Conservation (phyloP, 2,329 filamentous ascomycete genomes). For the Chaetomium sp. region DNA sequence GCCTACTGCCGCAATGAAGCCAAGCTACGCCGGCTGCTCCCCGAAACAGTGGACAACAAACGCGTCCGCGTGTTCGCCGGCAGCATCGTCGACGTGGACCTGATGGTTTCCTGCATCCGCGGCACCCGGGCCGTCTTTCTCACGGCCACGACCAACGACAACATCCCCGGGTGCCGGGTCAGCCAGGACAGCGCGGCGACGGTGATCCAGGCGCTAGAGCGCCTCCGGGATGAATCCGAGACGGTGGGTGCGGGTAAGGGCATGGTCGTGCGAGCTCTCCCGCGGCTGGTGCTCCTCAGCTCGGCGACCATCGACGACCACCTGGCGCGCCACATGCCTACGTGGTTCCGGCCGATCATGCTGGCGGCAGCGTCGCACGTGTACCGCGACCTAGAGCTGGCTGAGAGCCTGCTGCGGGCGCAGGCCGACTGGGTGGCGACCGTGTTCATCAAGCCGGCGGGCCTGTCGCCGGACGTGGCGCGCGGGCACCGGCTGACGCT, state of each 20-base stretch:
- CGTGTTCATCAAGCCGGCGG: slow-evolving; percentile 39
- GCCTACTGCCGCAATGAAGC: not conserved
- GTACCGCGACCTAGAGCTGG: slow-evolving; percentile 32
- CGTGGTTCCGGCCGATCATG: slow-evolving; percentile 27
- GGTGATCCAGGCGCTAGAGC: slow-evolving; percentile 33
- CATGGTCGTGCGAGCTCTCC: slow-evolving; percentile 19
- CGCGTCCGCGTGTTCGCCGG: not conserved
- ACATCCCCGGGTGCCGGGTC: slow-evolving; percentile 36
- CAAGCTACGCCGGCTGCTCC: not conserved
- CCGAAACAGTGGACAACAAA: not conserved
- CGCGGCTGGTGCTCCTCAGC: slow-evolving; percentile 37
- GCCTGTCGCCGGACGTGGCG: slow-evolving; percentile 30
- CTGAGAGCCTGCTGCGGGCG: slow-evolving; percentile 33
- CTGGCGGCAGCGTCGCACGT: slow-evolving; percentile 29
- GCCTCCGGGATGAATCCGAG: slow-evolving; percentile 14
- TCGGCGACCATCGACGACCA: slow-evolving; percentile 37
- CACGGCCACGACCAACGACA: slow-evolving; percentile 35
- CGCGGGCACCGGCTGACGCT: slow-evolving; percentile 37
- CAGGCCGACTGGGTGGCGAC: slow-evolving; percentile 33
- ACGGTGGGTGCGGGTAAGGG: not conserved
- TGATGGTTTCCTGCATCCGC: slow-evolving; percentile 31
- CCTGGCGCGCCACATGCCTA: slow-evolving; percentile 28
- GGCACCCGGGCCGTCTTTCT: not conserved
- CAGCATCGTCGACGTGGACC: not conserved
- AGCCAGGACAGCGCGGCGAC: slow-evolving; percentile 30